Conservation (phyloP, 2,329 filamentous ascomycete genomes). For the Aspergillus sp. region DNA sequence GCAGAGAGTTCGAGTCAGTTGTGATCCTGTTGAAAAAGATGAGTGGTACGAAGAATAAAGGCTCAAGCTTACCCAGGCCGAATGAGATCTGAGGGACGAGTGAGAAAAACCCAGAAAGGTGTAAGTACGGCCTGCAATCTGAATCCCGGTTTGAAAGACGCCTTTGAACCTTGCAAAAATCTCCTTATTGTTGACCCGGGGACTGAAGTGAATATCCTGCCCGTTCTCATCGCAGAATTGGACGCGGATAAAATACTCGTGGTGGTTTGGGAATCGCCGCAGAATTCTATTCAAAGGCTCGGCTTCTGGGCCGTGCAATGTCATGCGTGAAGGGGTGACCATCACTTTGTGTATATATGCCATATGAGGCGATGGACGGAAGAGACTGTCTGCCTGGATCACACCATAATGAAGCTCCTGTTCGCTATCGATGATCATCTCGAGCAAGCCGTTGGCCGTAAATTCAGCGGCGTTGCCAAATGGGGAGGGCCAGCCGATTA, state of each 20-base stretch:
- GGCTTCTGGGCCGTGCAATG: conserved; percentile 58
- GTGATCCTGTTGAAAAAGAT: neutral
- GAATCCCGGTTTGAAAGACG: conserved; percentile 60
- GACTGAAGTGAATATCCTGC: conserved; percentile 22
- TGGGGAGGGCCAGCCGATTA: conserved; percentile 58
- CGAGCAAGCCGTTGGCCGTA: conserved; percentile 41
- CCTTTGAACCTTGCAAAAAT: conserved; percentile 56
- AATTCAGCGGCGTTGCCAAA: conserved; percentile 47
- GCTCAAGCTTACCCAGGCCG: conserved; percentile 55
- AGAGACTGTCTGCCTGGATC: conserved; percentile 16
- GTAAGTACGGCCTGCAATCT: conserved; percentile 63
- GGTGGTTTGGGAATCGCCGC: conserved; percentile 24
- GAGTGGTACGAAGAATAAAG: neutral
- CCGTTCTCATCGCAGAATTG: conserved; percentile 29
- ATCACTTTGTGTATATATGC: conserved; percentile 54
- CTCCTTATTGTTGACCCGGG: conserved; percentile 17
- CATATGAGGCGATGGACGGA: conserved; percentile 37
- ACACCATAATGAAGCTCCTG: conserved; percentile 25
- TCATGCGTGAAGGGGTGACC: conserved; percentile 59
- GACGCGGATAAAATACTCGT: conserved; percentile 26
- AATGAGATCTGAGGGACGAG: conserved; percentile 71
- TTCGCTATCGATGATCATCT: conserved; percentile 45
- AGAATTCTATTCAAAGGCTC: conserved; percentile 34
- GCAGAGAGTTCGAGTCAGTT: neutral
- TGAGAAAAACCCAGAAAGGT: conserved; percentile 76